Base-by-base conservation (phyloP, 768 basidiomycete species). In the Calocybe gangraenosa region DNA sequence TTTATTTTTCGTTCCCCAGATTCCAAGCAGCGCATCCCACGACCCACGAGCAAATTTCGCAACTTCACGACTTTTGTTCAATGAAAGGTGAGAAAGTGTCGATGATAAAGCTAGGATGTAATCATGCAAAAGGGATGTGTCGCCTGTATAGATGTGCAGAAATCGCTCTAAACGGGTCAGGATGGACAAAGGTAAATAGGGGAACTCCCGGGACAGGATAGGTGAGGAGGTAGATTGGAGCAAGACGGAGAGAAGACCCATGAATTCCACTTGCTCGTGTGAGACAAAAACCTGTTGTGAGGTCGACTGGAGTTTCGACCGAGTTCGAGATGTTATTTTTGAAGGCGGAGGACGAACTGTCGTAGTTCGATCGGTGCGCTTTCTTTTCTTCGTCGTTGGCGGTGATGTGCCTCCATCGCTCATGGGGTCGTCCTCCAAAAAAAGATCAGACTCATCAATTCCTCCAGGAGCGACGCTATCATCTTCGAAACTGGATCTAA, bases 1-100 rank as follows among this genome's bases (percentile, higher is more conserved):
- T 47, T 77, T 82, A 60, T 82, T 84, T 65, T 90, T 92, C 14
- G 85, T 85, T 2, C 74, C 71, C 92, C 92, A 96, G 19, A 95
- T 64, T 2, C 65, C 65, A 2, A 92, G 70, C 4, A 97, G 57
- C 2, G 63, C 62, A 37, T 79, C 65, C 82, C 92, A 90, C 1
- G 82, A 67, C 21, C 65, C 64, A 3, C 68, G 64, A 0, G 88
- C 86, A 51, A 90, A 84, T 14, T 62, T 61, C 7, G 75, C 70
- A 30, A 90, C 76, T 2, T 76, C 73, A 7, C 70, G 58, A 33
- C 74, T 78, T 47, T 68, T 74, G 59, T 98, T 98, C 44, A 95
- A 65, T 2, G 90, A 78, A n/a, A 93, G 64, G 44, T 88, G 83
- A 2, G 73, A 75, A 7, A 98, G 76, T 1, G 83, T 73, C 2